Base-by-base conservation (phyloP, 164 flowering plant species). In the Sextonia rubra region DNA sequence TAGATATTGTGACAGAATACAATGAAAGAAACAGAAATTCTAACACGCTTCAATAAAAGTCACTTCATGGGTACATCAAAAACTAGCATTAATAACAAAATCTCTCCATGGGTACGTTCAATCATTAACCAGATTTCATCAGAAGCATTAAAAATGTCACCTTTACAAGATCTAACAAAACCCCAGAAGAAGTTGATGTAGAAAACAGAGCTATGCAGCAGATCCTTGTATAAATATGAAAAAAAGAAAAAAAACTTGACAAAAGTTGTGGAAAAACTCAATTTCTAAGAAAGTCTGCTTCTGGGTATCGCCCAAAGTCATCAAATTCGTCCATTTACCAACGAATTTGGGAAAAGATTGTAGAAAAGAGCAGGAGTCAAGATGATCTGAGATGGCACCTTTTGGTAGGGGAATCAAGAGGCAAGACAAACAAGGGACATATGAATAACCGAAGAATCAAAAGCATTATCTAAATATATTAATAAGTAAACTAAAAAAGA, bases 41-140 rank as follows among this genome's bases (percentile, higher is more conserved):
- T 52, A 52, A 52, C 58, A 52, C 3, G 3, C 14, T 2, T 24
- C 9, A 61, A 61, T 29, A 61, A 61, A 61, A 61, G 24, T 61
- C 17, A 61, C 27, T 25, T 24, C 27, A 12, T 25, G 30, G 27
- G 27, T 25, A 61, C 12, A 1, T 61, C 64, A 14, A 58, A 4
- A 58, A 58, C 61, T 58, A 58, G 7, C n/a, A 61, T 61, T 24
- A 61, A 61, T 61, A 61, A 61, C 27, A 61, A 61, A 61, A 22
- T 25, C 64, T 23, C 64, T 61, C 14, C 64, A 61, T 24, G 64
- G 64, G 15, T 24, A 25, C 24, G 26, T 61, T 14, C 9, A 61
- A 22, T 61, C 27, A 25, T 18, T 12, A 61, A 61, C 12, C 14
- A 25, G 12, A 22, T 61, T 22, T 24, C 27, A 61, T 25, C 14